Percentiles rank a stretch among this genome's conserved stretches.
These are phyloP conservation scores for Aspergillus panamensis DNA, from an alignment of 495 filamentous ascomycete species.

Conservation along the genomic window DNA sequence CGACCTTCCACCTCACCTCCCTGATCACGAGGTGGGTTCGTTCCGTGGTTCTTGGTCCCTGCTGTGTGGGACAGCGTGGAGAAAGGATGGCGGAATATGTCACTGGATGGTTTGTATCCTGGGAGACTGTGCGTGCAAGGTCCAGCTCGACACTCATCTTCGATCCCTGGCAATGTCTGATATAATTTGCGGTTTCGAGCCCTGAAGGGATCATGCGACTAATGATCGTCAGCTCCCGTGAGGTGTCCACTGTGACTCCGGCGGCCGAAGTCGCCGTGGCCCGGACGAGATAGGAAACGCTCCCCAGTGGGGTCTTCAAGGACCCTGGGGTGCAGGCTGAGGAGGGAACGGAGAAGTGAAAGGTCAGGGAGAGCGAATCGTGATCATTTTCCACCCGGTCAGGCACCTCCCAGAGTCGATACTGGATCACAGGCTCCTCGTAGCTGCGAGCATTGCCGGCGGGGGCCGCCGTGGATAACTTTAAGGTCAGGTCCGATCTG, in stretches of 20 bases:
- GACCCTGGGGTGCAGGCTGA: background rate
- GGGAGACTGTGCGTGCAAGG: background rate
- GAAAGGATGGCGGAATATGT: background rate
- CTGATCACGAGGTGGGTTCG: background rate
- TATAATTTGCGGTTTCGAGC: background rate
- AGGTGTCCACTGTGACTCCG: background rate
- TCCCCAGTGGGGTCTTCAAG: background rate
- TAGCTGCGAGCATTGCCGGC: background rate
- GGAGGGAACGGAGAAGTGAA: background rate
- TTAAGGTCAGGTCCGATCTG: background rate
- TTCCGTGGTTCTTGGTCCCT: background rate
- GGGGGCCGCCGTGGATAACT: background rate
- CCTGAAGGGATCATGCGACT: background rate
- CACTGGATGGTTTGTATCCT: background rate
- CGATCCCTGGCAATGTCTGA: background rate
- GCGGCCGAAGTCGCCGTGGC: background rate
- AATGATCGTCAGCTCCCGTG: background rate
- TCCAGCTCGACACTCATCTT: background rate
- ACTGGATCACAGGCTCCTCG: background rate
- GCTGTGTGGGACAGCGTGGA: background rate
- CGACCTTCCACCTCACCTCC: background rate
- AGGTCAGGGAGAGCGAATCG: background rate
- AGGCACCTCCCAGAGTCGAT: background rate
- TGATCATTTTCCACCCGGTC: background rate
- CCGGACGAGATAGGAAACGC: background rate